Base-by-base conservation (phyloP, 139 green algal genomes). In the Tetratostichococcus sp. region DNA sequence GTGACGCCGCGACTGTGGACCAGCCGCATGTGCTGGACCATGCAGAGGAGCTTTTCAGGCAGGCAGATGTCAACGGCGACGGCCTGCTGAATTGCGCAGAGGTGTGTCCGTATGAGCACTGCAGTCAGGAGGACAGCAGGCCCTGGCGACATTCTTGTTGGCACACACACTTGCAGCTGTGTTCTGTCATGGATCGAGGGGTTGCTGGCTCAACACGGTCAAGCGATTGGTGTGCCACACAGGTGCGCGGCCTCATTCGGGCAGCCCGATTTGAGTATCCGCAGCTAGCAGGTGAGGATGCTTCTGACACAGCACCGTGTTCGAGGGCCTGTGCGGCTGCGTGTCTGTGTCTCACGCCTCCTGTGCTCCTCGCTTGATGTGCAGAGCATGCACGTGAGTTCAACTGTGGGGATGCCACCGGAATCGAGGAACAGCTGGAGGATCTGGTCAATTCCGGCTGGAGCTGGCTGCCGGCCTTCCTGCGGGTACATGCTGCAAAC, bases 21-120 rank as follows among this genome's bases (percentile, higher is more conserved):
- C 75, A 79, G 68, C 62, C 74, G 74, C 65, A 65, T 31, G 88
- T 86, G 4, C 70, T 92, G 65, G 73, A 82, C 23, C 80, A 87
- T 68, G 89, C 83, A 22, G 85, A 84, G 43, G 79, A 86, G 72
- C 86, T 93, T 28, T 93, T 93, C 82, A 86, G 86, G 69, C 42
- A 82, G 35, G 89, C 84, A 2, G 86, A 90, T 66, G 70, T 33
- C 4, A 84, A 92, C 75, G 57, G 77, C 34, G 80, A 93, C 77
- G 86, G 87, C 33, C 32, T 67, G 35, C 76, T 97, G 32, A 50
- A 32, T 28, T 75, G 68, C 30, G 17, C 62, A 2, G 82, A 86
- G 73, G 57, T 95, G 35, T 34, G 50, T 25, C 50, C 26, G 17
- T 26, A 5, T 23, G 50, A 50, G 39, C 39, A 50, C 6, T 50